Base-by-base conservation (phyloP, 768 basidiomycete species). In the Dacryopinax primogenitus region DNA sequence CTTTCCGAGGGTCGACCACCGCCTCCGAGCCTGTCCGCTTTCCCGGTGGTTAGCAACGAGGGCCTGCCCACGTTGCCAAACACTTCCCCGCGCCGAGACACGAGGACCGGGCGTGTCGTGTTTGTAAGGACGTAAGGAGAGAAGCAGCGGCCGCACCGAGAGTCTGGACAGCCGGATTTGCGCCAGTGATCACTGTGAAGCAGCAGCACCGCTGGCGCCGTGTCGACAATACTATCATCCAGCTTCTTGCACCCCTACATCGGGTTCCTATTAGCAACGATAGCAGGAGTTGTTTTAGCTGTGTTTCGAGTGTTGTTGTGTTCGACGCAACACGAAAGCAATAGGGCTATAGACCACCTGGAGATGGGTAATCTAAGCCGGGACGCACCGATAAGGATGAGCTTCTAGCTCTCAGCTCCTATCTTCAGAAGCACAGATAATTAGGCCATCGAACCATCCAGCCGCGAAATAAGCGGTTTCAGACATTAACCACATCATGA, bases 21-120 rank as follows among this genome's bases (percentile, higher is more conserved):
- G 51, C 51, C 51, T 7, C 26, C 26, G 7, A 9, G 51, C 51
- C 30, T 32, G 11, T 58, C 51, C 51, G 51, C 51, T 58, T 58
- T 58, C 51, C 51, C 51, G 51, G 51, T 13, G 26, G 51, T 58
- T 58, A 58, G 51, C 51, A 58, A 58, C 51, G 13, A 26, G 26
- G 26, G 26, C 11, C 15, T 23, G 51, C 51, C 51, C 9, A 30
- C 11, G 11, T 32, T 6, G 13, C 3, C 7, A 23, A 15, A 23
- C 18, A 18, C 7, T 4, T 23, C 4, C 18, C 41, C 18, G 51
- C 51, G 51, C 23, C 51, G 51, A 23, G 30, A 58, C 11, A 58
- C 51, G 51, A 58, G 51, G 51, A 3, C 26, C 51, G 13, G 51
- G 51, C 51, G 18, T 58, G 51, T 58, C 15, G 32, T 30, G 51